These are phyloP conservation scores for Colletotrichum paranaense DNA, from an alignment of 2,329 filamentous ascomycete genomes.

Conservation along the genomic window DNA sequence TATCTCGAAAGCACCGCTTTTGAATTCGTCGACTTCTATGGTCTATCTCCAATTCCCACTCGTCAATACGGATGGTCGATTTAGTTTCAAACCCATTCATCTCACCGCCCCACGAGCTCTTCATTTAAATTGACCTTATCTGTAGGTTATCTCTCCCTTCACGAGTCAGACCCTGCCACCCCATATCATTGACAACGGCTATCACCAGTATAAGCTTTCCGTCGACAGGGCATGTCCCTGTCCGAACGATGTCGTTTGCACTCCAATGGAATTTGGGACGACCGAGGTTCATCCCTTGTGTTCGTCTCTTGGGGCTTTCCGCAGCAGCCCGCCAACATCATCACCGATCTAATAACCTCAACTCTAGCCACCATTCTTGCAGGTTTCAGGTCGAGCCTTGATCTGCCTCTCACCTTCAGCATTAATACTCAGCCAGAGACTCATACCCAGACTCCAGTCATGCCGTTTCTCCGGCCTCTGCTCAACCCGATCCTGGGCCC, in stretches of 20 bases:
- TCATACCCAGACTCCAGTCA: neutral
- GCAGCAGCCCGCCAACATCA: neutral
- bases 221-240: constrained; percentile 15
- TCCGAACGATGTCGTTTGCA: neutral
- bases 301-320: neutral
- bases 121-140: constrained; percentile 4
- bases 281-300: neutral
- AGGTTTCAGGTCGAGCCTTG: neutral
- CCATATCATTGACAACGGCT: neutral
- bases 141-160: constrained; percentile 12
- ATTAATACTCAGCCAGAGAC: no score
- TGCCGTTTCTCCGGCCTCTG: constrained; percentile 11
- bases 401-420: neutral
- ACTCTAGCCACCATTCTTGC: neutral
- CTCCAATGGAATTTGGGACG: neutral
- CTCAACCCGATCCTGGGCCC: constrained; percentile 24
- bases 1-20: neutral
- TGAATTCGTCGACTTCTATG: neutral
- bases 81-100: neutral
- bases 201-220: constrained; percentile 1
- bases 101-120: constrained; percentile 11
- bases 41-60: rapidly evolving
- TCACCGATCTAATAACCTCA: neutral
- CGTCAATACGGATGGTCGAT: neutral
- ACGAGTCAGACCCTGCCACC: constrained; percentile 18